Evolutionary conservation across 768 basidiomycete species (phyloP).

Genomic region (Termitomyces sp.): DNA sequence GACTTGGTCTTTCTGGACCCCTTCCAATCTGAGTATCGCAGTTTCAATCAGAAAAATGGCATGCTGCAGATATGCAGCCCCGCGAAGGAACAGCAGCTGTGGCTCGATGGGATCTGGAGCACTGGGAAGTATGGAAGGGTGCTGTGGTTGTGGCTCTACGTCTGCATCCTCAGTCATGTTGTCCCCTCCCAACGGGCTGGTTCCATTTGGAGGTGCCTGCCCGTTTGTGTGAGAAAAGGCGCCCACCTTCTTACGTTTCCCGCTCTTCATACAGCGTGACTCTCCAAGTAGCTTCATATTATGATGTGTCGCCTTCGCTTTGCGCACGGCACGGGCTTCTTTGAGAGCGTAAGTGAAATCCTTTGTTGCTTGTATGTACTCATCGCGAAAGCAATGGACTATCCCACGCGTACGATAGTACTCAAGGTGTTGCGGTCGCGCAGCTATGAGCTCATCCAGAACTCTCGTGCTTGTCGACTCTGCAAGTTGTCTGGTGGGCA

Average conservation of each 20-base stretch:
- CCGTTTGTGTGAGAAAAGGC: constrained; percentile 43
- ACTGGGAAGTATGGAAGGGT: constrained; percentile 69
- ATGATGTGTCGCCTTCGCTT: constrained; percentile 53
- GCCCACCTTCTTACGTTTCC: constrained; percentile 52
- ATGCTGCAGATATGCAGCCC: constrained; percentile 78
- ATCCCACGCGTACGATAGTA: constrained; percentile 89
- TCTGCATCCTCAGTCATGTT: constrained; percentile 43
- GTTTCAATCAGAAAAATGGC: constrained; percentile 71
- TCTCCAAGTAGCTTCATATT: constrained; percentile 32
- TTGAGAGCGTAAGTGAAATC: constrained; percentile 81
- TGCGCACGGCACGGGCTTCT: constrained; percentile 69
- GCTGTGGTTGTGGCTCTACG: constrained; percentile 48
- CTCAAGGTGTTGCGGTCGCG: constrained; percentile 72
- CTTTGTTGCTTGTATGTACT: constrained; percentile 65
- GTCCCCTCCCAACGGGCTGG: constrained; percentile 39
- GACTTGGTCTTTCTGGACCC: constrained; percentile 49
- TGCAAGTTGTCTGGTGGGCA: constrained; percentile 64
- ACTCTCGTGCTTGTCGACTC: constrained; percentile 77
- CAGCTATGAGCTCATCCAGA: constrained; percentile 72
- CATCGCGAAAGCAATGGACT: constrained; percentile 85
- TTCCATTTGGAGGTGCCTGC: constrained; percentile 66
- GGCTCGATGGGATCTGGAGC: constrained; percentile 86
- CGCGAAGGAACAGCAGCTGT: constrained; percentile 79
- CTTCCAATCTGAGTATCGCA: constrained; percentile 67
- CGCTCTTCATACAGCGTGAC: constrained; percentile 32